A percentile compares a stretch with the other conserved stretches of the same genome.
These are phyloP conservation scores for Phlebopus sp. DNA, from an alignment of 1,284 basidiomycete genomes.

Conservation along the genomic window DNA sequence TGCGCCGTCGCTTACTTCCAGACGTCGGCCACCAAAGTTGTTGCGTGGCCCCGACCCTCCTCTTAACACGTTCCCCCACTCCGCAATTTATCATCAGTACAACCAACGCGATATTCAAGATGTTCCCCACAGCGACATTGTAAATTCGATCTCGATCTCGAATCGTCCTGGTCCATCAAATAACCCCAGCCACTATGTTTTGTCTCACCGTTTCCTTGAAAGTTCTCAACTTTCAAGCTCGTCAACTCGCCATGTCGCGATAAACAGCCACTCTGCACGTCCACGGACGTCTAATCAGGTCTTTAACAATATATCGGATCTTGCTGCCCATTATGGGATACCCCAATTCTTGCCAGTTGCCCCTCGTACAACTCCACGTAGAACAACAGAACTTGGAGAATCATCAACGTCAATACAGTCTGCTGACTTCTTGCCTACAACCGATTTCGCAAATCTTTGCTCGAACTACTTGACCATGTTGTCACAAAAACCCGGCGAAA, in stretches of 20 bases:
- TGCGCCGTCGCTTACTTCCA: conserved; percentile 40
- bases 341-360: conserved; percentile 64
- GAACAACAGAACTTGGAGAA: conserved; percentile 33
- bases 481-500: conserved; percentile 35
- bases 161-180: conserved; percentile 31
- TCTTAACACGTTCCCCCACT: conserved; percentile 31
- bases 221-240: conserved; percentile 40
- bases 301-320: conserved; percentile 49
- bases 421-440: conserved; percentile 20
- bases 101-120: conserved; percentile 34
- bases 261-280: conserved; percentile 40
- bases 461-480: conserved; percentile 51
- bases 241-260: conserved; percentile 43
- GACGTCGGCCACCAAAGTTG: conserved; percentile 40
- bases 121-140: conserved; percentile 24
- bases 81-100: conserved; percentile 39
- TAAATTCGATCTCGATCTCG: conserved; percentile 35
- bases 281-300: conserved; percentile 46
- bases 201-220: conserved; percentile 33
- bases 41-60: conserved; percentile 31
- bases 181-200: conserved; percentile 32
- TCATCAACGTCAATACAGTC: conserved; percentile 13
- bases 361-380: conserved; percentile 53
- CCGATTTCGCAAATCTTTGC: conserved; percentile 38
- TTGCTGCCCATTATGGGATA: conserved; percentile 73